These are phyloP conservation scores for Plasmopara muralis DNA, from an alignment of 352 stramenopile genomes.

Conservation along the genomic window DNA sequence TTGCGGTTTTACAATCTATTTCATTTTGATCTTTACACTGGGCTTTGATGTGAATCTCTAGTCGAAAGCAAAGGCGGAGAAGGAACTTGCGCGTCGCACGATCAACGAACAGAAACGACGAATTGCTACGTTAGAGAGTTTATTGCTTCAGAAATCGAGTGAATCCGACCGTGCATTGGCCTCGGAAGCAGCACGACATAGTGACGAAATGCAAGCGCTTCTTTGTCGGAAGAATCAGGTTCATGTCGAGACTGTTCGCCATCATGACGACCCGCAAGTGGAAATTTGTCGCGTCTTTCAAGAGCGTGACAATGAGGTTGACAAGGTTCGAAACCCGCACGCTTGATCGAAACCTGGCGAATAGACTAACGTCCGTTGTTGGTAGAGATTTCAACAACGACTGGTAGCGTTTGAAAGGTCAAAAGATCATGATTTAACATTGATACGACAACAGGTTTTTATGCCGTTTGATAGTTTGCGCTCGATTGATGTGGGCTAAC, in stretches of 20 bases:
- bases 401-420: conserved; percentile 42
- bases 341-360: not conserved
- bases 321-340: conserved; percentile 12
- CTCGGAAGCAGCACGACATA: conserved; percentile 35
- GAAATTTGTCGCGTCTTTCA: conserved; percentile 12
- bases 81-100: conserved; percentile 45
- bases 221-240: conserved; percentile 29
- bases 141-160: conserved; percentile 43
- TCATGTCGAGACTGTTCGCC: conserved; percentile 2
- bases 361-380: not conserved
- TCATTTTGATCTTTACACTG: not conserved
- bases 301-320: conserved; percentile 24
- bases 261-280: conserved; percentile 20
- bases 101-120: conserved; percentile 50
- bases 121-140: conserved; percentile 42
- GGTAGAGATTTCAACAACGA: conserved; percentile 41
- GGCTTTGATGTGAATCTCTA: conserved; percentile 10
- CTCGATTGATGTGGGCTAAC: not conserved
- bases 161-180: conserved; percentile 58
- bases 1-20: not conserved
- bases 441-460: conserved; percentile 58
- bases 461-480: not conserved
- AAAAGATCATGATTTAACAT: conserved; percentile 66
- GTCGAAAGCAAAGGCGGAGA: conserved; percentile 70
- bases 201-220: conserved; percentile 50